Conservation (phyloP, 164 flowering plant genomes). For the Buxus sempervirens region DNA sequence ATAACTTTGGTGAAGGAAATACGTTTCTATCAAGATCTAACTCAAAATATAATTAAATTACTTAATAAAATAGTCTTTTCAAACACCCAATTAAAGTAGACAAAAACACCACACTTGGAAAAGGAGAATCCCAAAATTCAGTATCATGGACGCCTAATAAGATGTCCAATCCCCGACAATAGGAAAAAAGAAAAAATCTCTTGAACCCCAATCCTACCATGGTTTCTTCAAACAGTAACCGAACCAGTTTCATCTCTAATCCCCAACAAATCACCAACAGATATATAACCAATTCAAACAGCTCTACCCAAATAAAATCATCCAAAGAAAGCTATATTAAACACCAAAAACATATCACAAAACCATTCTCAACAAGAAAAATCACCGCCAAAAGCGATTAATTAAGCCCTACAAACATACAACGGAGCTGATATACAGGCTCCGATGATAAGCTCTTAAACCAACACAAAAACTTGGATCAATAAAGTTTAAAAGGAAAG, state of each 20-base stretch:
- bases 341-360: background rate
- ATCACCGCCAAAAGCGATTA: background rate
- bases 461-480: background rate
- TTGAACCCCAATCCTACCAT: background rate
- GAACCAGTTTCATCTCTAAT: background rate
- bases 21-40: background rate
- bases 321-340: background rate
- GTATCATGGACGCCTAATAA: too few species aligned
- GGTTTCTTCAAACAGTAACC: background rate
- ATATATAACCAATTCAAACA: background rate
- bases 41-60: background rate
- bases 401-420: too few species aligned
- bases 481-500: too few species aligned
- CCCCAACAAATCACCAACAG: background rate
- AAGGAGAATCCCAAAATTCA: too few species aligned
- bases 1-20: constrained; percentile 31
- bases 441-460: too few species aligned
- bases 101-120: too few species aligned
- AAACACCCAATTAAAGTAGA: too few species aligned
- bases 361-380: background rate
- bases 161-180: too few species aligned
- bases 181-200: background rate
- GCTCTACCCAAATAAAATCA: background rate
- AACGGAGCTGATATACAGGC: too few species aligned
- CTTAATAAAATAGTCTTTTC: background rate